Evolutionary conservation across 1,284 basidiomycete species (phyloP).

Genomic region (Irpex lacteus): DNA sequence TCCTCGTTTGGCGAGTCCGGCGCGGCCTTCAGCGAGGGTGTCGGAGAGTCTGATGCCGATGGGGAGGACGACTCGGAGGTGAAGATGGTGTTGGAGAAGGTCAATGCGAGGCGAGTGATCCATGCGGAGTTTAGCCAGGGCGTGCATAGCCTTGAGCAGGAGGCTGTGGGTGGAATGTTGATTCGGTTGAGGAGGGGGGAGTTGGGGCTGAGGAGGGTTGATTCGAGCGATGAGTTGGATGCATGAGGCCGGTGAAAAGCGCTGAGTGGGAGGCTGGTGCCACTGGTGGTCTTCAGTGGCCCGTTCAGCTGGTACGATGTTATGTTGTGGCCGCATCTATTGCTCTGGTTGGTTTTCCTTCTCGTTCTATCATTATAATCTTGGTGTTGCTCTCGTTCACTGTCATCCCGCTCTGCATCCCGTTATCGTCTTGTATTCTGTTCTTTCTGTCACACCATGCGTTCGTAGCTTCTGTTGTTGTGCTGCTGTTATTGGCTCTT

Average conservation of each 20-base stretch:
- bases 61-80: constrained; percentile 26
- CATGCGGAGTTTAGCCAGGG: constrained; percentile 35
- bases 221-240: background rate
- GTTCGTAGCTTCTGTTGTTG: no score
- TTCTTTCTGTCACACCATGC: no score
- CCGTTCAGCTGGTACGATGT: background rate
- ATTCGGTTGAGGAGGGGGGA: constrained; percentile 28
- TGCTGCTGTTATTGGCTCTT: no score
- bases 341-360: background rate
- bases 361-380: background rate
- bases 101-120: constrained; percentile 38
- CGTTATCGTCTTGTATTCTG: no score
- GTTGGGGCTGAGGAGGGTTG: constrained; percentile 26
- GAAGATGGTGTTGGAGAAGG: constrained; percentile 34
- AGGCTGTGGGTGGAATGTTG: constrained; percentile 31
- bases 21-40: background rate
- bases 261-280: no score
- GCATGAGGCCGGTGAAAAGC: background rate
- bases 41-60: background rate
- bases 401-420: no score
- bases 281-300: no score
- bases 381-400: no score
- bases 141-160: constrained; percentile 35
- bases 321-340: background rate
- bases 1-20: constrained; percentile 2